phyloP scores from a whole-genome alignment of 2,329 filamentous ascomycete species.

The Lachnellula occidentalis region DNA sequence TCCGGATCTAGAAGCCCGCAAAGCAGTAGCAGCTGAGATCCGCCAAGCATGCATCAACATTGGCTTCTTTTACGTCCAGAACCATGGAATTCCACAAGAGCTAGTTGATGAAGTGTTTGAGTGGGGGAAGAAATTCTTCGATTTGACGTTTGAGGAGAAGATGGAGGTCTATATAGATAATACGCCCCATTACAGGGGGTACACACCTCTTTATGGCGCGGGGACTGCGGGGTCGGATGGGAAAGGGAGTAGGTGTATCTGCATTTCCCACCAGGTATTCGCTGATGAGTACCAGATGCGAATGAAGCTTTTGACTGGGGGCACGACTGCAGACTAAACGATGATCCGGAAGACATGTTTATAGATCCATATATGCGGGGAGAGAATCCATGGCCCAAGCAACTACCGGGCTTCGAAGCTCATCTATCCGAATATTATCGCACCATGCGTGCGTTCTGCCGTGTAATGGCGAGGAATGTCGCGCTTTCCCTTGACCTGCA shows the following conservation, averaged over 20 bases:
- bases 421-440: constrained; percentile 37
- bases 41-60: constrained; percentile 31
- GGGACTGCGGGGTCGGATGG: constrained; percentile 17
- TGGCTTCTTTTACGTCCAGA: constrained; percentile 35
- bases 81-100: constrained; percentile 36
- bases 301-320: constrained; percentile 24
- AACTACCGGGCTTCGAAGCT: constrained; percentile 42
- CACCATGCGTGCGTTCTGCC: constrained; percentile 11
- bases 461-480: constrained; percentile 43
- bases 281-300: constrained; percentile 10
- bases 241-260: constrained; percentile 10
- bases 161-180: constrained; percentile 24
- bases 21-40: constrained; percentile 28
- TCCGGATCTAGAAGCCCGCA: constrained; percentile 25
- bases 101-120: constrained; percentile 34
- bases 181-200: constrained; percentile 21
- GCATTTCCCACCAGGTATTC: background rate
- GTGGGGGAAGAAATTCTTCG: constrained; percentile 18
- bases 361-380: constrained; percentile 13
- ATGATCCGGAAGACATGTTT: constrained; percentile 10
- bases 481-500: constrained; percentile 46
- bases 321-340: constrained; percentile 13
- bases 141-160: constrained; percentile 21
- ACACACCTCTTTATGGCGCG: constrained; percentile 17
- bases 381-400: constrained; percentile 26